Evolutionary conservation across 2,329 filamentous ascomycete genomes (phyloP).

Genomic region (Diplodia mutila): DNA sequence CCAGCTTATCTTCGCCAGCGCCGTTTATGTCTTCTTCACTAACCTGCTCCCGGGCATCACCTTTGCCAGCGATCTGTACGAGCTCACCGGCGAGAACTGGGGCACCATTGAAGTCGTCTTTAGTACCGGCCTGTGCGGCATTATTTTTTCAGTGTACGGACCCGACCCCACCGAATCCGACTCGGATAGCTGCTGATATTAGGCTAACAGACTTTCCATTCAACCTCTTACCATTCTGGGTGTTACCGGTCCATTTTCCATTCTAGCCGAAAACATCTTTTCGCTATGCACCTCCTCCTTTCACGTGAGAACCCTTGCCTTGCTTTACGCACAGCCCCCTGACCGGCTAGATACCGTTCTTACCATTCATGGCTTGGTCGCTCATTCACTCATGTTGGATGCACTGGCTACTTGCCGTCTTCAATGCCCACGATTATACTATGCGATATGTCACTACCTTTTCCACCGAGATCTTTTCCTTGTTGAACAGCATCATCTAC

Average conservation of each 20-base stretch:
- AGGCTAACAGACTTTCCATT: slow-evolving; percentile 52
- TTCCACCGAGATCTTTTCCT: slow-evolving; percentile 67
- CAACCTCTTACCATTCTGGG: slow-evolving; percentile 69
- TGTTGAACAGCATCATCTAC: slow-evolving; percentile 70
- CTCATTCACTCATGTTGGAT: slow-evolving; percentile 69
- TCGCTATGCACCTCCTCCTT: slow-evolving; percentile 60
- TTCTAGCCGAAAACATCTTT: slow-evolving; percentile 68
- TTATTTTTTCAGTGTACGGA: slow-evolving; percentile 63
- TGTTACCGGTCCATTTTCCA: slow-evolving; percentile 69
- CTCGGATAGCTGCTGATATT: background rate
- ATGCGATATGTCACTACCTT: slow-evolving; percentile 72
- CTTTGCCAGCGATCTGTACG: slow-evolving; percentile 67
- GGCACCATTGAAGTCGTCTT: slow-evolving; percentile 70
- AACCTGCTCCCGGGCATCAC: slow-evolving; percentile 69
- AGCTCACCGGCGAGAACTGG: slow-evolving; percentile 65
- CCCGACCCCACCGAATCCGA: background rate
- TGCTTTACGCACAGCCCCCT: background rate
- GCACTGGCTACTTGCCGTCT: slow-evolving; percentile 65
- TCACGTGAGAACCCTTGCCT: slow-evolving; percentile 45
- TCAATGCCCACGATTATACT: slow-evolving; percentile 71
- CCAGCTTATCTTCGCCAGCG: slow-evolving; percentile 65
- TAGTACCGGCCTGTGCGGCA: slow-evolving; percentile 65
- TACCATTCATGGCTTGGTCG: slow-evolving; percentile 71
- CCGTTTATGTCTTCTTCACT: slow-evolving; percentile 69
- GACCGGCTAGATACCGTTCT: slow-evolving; percentile 53